Evolutionary conservation across 2,329 filamentous ascomycete genomes (phyloP), one percentile per base, ranked within the genome.

Genomic region (Ceratocystis destructans): DNA sequence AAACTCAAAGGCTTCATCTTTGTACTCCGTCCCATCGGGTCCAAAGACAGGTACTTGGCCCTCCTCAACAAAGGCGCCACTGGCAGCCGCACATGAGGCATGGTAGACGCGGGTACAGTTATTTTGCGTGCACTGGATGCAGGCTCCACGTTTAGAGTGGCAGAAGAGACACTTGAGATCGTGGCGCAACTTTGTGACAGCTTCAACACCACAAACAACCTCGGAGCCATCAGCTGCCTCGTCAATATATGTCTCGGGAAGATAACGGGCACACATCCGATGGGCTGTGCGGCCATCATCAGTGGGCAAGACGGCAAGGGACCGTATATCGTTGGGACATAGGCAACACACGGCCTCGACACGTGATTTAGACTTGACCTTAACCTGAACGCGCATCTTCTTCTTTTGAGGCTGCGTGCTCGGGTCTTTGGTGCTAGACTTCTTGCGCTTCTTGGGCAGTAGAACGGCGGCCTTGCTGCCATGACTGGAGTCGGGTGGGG

Each of bases 81-180:
- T 93, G 25, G 93, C 87, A 6, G 91, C 87, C 2, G 94, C 94
- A 74, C 94, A 99, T 1, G 92, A 97, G 17, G 93, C 89, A 74
- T 99, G 94, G 76, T 96, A 99, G 7, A 93, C 88, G 69, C 94
- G 82, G 3, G 90, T 88, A 72, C 94, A 99, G 74, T 96, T 97
- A 78, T 92, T 93, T 71, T 90, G 87, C 0, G 90, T 95, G 76
- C 94, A 99, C 75, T 97, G 93, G 77, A 99, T 95, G 76, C 93
- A 96, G 17, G 90, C 90, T n/a, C 94, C 94, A 67, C 88, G 89
- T 75, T 94, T 95, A 41, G 91, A 95, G 44, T 92, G 89, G 73
- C 94, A 99, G 77, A 90, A 96, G 69, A 96, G 85, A 75, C 94
- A 99, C 75, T 96, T 96, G 70, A 97, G 85, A 31, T 95, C 91